Evolutionary conservation across 805 yeast species (phyloP), one percentile per base, ranked within the genome.

Genomic region (Teunomyces lycoperdinae): DNA sequence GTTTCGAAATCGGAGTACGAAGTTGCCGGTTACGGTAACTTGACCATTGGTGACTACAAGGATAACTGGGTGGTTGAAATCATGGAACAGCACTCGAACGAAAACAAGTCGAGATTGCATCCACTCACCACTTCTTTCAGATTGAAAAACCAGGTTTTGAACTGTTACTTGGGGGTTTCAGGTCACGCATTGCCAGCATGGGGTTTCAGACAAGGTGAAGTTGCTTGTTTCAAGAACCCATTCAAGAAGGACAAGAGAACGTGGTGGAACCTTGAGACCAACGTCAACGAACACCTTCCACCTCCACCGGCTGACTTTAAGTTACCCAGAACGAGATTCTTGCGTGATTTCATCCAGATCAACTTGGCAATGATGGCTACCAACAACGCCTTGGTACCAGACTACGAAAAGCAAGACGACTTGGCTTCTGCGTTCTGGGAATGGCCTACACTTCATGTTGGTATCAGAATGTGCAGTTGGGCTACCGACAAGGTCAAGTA

Each of bases 141-240:
- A 67, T 72, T 94, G 56, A 81, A 75, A 59, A 85, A 84, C 66
- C 75, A 74, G 54, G 80, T 65, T 8, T 65, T 89, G 59, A 86
- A 87, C 36, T 95, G 97, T 66, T 91, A 90, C 66, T 72, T 94
- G 61, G 87, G 91, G 55, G 87, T 92, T 10, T 78, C 94, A 9
- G 97, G 97, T 40, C 70, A 74, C 55, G 64, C 80, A 20, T 83
- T 91, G 62, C 99, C 99, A 14, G 83, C 82, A 13, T 94, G 99
- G 99, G 99, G 99, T 16, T 94, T 92, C 79, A 81, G 89, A 64
- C 99, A 94, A 74, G 96, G 96, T 53, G 99, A 94, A 73, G 92
- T 94, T 54, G 85, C 84, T 1, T 94, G 99, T 71, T 67, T 74
- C 64, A 81, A 78, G 55, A 67, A 74, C 51, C 83, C 89, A 32